These are phyloP conservation scores for Chytriomyces sp. DNA, from an alignment of 192 early-diverging fungal species.

Conservation along the genomic window DNA sequence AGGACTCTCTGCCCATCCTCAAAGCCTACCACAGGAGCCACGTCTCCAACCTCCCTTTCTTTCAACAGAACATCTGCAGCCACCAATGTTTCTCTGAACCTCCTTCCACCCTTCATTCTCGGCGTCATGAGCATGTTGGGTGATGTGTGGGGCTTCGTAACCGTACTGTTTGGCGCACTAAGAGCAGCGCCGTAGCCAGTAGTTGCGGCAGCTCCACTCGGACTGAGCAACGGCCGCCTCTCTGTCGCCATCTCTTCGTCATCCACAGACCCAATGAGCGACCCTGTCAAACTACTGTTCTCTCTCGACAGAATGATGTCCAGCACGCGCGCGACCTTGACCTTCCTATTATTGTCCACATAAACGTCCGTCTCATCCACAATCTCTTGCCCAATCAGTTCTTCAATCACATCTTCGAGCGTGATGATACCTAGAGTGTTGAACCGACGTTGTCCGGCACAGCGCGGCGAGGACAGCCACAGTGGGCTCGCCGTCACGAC, in stretches of 20 bases:
- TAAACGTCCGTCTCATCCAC: conserved; percentile 61
- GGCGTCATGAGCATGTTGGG: neutral
- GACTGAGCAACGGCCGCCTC: neutral
- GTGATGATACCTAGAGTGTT: conserved; percentile 52
- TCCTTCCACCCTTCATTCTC: neutral
- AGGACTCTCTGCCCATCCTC: conserved; percentile 20
- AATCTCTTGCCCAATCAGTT: conserved; percentile 58
- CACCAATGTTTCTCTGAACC: conserved; percentile 16
- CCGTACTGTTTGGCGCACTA: too few relatives aligned
- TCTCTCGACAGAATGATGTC: conserved; percentile 17
- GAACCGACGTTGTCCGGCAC: conserved; percentile 12
- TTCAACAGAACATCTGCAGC: conserved; percentile 11
- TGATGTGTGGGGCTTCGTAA: neutral
- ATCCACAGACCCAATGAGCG: neutral
- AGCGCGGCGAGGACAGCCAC: conserved; percentile 13
- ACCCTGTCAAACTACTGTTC: neutral
- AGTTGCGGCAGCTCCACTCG: neutral
- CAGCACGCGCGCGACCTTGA: conserved; percentile 37
- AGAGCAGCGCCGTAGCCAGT: too few relatives aligned
- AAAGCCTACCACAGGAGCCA: conserved; percentile 18
- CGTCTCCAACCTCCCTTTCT: neutral
- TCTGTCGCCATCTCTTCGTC: neutral
- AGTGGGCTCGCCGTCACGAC: conserved; percentile 26
- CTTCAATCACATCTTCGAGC: conserved; percentile 60
- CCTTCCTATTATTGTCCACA: conserved; percentile 51